Conservation (phyloP, 116 monocot genomes). For the Iris pallida region DNA sequence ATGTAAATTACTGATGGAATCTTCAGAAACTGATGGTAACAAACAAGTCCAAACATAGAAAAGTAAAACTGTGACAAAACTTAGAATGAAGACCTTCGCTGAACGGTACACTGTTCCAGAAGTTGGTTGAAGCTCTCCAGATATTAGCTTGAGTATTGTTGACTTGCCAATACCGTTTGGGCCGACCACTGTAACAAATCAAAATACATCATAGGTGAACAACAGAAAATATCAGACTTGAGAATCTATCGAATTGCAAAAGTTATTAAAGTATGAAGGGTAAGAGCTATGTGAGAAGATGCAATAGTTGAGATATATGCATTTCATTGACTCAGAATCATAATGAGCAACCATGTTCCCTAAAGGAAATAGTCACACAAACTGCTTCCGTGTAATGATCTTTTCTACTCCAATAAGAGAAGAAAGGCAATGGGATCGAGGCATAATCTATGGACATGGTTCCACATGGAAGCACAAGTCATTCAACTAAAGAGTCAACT, state of each 20-base stretch:
- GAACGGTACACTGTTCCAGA: conserved; percentile 97
- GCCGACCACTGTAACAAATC: conserved; percentile 78
- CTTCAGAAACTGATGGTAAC: too few species aligned
- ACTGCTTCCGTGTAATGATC: too few species aligned
- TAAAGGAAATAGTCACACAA: not conserved
- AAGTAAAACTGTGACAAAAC: too few species aligned
- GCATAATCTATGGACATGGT: too few species aligned
- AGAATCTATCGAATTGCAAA: not conserved
- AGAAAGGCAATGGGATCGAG: too few species aligned
- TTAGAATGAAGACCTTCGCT: conserved; percentile 59
- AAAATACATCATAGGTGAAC: conserved; percentile 5
- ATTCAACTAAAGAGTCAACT: too few species aligned
- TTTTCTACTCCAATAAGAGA: too few species aligned
- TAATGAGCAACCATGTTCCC: not conserved
- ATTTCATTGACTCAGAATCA: not conserved
- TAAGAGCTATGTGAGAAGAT: not conserved
- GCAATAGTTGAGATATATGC: not conserved
- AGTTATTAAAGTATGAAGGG: not conserved
- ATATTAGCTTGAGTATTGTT: conserved; percentile 95
- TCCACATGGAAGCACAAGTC: too few species aligned
- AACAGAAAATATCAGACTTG: not conserved
- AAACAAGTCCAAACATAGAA: too few species aligned
- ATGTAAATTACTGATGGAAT: too few species aligned
- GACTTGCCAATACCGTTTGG: conserved; percentile 99
- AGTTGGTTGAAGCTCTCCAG: conserved; percentile 97